phyloP scores from a whole-genome alignment of 495 filamentous ascomycete species.

The Rostrohypoxylon terebratum region DNA sequence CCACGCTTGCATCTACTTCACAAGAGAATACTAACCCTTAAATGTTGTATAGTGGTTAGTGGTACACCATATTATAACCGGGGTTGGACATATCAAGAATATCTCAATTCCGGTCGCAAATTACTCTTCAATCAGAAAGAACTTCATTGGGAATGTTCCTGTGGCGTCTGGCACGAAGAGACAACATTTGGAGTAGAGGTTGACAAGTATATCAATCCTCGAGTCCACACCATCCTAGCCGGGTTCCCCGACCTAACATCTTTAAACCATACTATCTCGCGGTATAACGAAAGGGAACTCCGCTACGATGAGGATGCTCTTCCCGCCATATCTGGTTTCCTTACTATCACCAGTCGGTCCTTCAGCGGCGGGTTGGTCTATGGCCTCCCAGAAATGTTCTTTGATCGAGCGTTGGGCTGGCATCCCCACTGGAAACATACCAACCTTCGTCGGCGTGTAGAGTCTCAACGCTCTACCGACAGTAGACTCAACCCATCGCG shows the following conservation, averaged over 20 bases:
- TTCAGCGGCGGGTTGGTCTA: conserved; percentile 42
- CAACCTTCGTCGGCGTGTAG: conserved; percentile 13
- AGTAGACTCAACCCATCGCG: background rate
- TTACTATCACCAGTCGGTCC: conserved; percentile 25
- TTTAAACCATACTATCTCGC: background rate
- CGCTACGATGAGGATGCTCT: conserved; percentile 38
- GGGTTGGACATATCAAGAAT: conserved; percentile 53
- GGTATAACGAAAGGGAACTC: conserved; percentile 38
- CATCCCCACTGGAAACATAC: background rate
- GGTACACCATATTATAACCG: conserved; percentile 21
- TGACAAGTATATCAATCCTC: conserved; percentile 9
- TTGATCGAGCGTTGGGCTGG: conserved; percentile 39
- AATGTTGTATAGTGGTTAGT: background rate
- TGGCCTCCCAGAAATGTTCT: conserved; percentile 44
- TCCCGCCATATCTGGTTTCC: conserved; percentile 36
- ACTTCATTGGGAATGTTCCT: conserved; percentile 45
- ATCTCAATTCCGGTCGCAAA: conserved; percentile 34
- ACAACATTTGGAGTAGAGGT: conserved; percentile 3
- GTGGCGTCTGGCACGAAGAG: conserved; percentile 40
- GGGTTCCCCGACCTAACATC: conserved; percentile 2
- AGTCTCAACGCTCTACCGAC: background rate
- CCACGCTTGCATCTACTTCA: too few relatives aligned
- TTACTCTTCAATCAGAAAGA: conserved; percentile 40
- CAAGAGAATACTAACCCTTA: background rate
- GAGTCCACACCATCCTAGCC: background rate